These are phyloP conservation scores for Phytopythium oedochilum DNA, from an alignment of 352 stramenopile genomes.

Conservation along the genomic window DNA sequence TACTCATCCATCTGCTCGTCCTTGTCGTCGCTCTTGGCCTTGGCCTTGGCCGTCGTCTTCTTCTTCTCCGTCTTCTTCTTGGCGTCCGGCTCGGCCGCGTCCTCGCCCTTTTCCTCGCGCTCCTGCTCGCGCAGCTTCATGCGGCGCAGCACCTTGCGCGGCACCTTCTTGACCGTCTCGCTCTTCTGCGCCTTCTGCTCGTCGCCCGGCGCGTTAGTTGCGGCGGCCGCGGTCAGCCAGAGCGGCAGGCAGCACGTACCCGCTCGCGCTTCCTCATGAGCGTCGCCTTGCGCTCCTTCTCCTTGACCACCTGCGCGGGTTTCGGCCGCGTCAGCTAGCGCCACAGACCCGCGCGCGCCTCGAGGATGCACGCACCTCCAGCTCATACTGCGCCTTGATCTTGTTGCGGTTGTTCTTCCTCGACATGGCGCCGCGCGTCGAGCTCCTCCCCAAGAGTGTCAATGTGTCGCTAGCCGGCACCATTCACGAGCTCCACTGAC, in stretches of 20 bases:
- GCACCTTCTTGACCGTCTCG: slow-evolving; percentile 70
- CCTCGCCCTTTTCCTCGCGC: slow-evolving; percentile 44
- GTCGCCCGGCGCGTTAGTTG: too few relatives aligned
- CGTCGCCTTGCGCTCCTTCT: slow-evolving; percentile 74
- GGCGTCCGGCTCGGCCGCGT: not conserved
- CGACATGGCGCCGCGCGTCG: slow-evolving; percentile 53
- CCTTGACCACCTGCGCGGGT: slow-evolving; percentile 19
- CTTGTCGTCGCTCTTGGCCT: slow-evolving; percentile 22
- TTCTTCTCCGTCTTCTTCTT: too few relatives aligned
- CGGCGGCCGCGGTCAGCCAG: too few relatives aligned
- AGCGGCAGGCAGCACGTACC: too few relatives aligned
- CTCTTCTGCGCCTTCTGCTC: slow-evolving; percentile 55
- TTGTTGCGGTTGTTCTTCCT: slow-evolving; percentile 80
- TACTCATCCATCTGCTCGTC: slow-evolving; percentile 57
- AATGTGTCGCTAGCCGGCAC: too few relatives aligned
- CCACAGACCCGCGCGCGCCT: too few relatives aligned
- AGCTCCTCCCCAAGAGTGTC: too few relatives aligned
- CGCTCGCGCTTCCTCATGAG: slow-evolving; percentile 67
- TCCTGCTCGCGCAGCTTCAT: slow-evolving; percentile 59
- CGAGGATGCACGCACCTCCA: slow-evolving; percentile 48
- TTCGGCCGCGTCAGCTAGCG: not conserved
- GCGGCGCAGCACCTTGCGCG: slow-evolving; percentile 60
- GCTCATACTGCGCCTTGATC: slow-evolving; percentile 78
- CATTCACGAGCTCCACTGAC: too few relatives aligned
- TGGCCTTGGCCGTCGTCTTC: too few relatives aligned